Evolutionary conservation across 768 basidiomycete genomes (phyloP).

Genomic region (Dacryopinax primogenitus): DNA sequence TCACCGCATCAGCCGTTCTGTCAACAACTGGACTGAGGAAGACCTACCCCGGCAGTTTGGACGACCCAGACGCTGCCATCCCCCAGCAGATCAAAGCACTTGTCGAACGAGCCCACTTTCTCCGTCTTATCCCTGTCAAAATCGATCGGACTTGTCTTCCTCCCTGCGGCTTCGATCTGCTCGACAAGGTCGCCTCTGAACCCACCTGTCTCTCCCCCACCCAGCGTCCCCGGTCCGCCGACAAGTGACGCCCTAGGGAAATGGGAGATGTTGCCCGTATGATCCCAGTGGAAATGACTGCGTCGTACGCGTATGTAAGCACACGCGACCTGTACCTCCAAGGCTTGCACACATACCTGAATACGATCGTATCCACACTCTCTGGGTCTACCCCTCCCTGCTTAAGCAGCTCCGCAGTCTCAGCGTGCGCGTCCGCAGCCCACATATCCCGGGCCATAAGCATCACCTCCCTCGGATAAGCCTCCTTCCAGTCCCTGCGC

Average conservation of each 20-base stretch:
- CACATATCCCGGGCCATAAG: neutral
- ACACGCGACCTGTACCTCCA: too few relatives aligned
- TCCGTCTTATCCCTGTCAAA: neutral
- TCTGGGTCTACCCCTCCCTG: neutral
- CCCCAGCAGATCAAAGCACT: neutral
- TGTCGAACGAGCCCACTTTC: neutral
- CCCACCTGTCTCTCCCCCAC: too few relatives aligned
- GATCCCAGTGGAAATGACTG: slow-evolving; percentile 1
- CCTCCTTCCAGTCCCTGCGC: neutral
- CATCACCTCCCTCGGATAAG: neutral
- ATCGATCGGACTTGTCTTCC: neutral
- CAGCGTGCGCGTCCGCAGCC: neutral
- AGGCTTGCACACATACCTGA: neutral
- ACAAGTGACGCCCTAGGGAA: neutral
- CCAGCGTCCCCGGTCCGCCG: neutral
- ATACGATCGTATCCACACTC: neutral
- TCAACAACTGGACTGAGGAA: neutral
- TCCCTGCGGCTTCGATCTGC: neutral
- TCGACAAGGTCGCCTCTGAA: neutral
- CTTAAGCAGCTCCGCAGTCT: neutral
- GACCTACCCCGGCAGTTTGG: neutral
- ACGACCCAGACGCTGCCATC: slow-evolving; percentile 1
- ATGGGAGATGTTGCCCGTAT: neutral
- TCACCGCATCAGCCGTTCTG: neutral
- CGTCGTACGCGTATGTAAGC: too few relatives aligned